Base-by-base conservation (phyloP, 495 filamentous ascomycete species). In the Thermochaetoides thermophila region DNA sequence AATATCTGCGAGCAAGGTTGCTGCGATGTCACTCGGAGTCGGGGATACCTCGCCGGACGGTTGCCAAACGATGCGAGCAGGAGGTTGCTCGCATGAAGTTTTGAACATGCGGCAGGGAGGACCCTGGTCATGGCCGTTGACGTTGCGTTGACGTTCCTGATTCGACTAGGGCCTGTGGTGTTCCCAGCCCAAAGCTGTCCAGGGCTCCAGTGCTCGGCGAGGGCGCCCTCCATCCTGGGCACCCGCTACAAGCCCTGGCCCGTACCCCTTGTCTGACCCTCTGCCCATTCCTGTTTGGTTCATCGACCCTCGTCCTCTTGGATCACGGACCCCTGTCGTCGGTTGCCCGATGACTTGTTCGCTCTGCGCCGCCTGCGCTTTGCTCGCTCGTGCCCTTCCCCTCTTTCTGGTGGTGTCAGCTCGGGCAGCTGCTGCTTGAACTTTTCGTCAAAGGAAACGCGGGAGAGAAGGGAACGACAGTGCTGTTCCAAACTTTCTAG, bases 91-190 rank as follows among this genome's bases (percentile, higher is more conserved):
- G 36, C 32, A 38, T 32, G 31, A 44, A 15, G 27, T 25, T 41
- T 34, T 42, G 43, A 46, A 43, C 34, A 30, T 29, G 27, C 25
- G 34, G 21, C 40, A 43, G 37, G 42, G 28, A 20, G 7, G 24
- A 29, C 31, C 35, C 21, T 40, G 31, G 11, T 31, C 5, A 23
- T 23, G 33, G 37, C 40, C 40, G 43, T 42, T 44, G 39, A 19
- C 37, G 29, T 33, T 40, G n/a, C n/a, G n/a, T n/a, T n/a, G n/a
- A n/a, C n/a, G n/a, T n/a, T n/a, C 42, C 38, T 51, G 38, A 56
- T 56, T 56, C 45, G 52, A 39, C 41, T 37, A 38, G 21, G 31
- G 17, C 37, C 36, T 39, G 17, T 31, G 39, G 22, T 42, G n/a
- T n/a, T n/a, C n/a, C n/a, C n/a, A n/a, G n/a, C n/a, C n/a, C n/a